Conservation (phyloP, 176 grass and related monocot species). For the Carex pumila region DNA sequence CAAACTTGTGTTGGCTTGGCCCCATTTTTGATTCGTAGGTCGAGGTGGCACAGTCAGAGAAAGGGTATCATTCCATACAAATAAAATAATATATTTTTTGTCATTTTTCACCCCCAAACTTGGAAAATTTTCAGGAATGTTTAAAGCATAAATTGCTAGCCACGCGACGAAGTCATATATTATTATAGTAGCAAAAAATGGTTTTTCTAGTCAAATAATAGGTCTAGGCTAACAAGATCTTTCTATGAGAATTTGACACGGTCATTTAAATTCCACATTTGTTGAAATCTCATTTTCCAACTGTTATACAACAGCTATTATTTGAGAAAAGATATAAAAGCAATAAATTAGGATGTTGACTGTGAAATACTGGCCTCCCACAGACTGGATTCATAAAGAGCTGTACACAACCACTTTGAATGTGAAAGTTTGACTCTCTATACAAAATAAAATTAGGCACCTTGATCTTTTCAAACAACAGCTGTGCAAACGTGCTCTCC, state of each 20-base stretch:
- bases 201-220: background rate
- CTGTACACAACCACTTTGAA: background rate
- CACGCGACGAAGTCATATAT: background rate
- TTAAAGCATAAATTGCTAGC: too few relatives aligned
- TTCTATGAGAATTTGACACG: background rate
- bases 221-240: background rate
- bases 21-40: background rate
- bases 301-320: background rate
- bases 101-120: background rate
- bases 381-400: background rate
- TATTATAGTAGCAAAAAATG: background rate
- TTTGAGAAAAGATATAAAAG: background rate
- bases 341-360: background rate
- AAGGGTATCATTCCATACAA: constrained; percentile 11
- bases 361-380: background rate
- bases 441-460: background rate
- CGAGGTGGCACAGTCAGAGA: background rate
- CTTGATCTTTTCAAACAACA: background rate
- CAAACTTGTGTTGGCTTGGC: background rate
- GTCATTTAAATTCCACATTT: background rate
- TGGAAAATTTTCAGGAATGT: background rate
- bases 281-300: constrained; percentile 18
- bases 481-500: background rate
- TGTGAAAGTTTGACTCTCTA: background rate
- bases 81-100: background rate